Percentiles rank a stretch among this genome's conserved stretches.
Evolutionary conservation across 345 rosid genomes (phyloP).

Genomic region (Lepidium didymum): DNA sequence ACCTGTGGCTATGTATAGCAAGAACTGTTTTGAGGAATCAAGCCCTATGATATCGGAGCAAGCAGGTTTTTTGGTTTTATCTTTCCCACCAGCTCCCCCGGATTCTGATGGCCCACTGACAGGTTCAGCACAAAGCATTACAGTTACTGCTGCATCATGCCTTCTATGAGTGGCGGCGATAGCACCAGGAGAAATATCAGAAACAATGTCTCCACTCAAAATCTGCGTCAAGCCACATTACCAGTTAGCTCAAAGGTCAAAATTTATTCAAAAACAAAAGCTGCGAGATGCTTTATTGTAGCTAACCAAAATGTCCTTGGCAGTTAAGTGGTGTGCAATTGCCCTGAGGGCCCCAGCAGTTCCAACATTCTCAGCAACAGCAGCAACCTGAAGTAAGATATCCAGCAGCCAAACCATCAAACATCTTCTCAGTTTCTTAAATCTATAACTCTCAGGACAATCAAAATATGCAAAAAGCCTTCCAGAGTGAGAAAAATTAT

Average conservation of each 20-base stretch:
- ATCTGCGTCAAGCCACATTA: slow-evolving; percentile 45
- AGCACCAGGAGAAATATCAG: slow-evolving; percentile 93
- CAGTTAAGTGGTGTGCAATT: slow-evolving; percentile 76
- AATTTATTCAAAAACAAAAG: not conserved
- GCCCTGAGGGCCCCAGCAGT: slow-evolving; percentile 95
- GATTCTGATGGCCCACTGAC: slow-evolving; percentile 76
- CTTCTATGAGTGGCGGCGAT: slow-evolving; percentile 91
- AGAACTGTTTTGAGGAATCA: slow-evolving; percentile 66
- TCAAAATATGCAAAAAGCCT: not conserved
- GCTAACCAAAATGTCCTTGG: slow-evolving; percentile 86
- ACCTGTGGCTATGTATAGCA: slow-evolving; percentile 85
- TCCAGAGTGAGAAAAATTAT: not conserved
- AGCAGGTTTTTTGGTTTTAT: slow-evolving; percentile 83
- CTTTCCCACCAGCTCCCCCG: slow-evolving; percentile 67
- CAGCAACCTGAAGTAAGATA: slow-evolving; percentile 56
- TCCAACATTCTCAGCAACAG: slow-evolving; percentile 88
- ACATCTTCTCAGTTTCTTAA: not conserved
- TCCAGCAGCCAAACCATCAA: not conserved
- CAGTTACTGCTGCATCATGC: slow-evolving; percentile 81
- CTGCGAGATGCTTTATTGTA: slow-evolving; percentile 8
- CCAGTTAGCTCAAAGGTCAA: slow-evolving; percentile 1
- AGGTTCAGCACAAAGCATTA: slow-evolving; percentile 81
- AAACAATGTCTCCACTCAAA: slow-evolving; percentile 94
- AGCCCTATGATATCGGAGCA: slow-evolving; percentile 69
- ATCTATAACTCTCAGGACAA: not conserved